These are phyloP conservation scores for Sclerotinia sclerotiorum DNA, from an alignment of 2,329 filamentous ascomycete species.

Conservation along the genomic window DNA sequence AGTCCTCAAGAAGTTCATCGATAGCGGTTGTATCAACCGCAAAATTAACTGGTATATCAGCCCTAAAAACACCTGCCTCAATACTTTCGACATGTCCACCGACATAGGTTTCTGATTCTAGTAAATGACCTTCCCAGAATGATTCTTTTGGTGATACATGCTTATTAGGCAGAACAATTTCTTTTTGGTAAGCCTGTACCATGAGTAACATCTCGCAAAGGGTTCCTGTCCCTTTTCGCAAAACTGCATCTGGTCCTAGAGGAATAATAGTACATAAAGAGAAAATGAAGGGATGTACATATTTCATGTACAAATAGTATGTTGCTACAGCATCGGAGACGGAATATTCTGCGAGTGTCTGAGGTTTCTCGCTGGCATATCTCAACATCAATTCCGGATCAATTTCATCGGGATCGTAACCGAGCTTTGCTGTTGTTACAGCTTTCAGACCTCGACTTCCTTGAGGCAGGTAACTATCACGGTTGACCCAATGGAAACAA, in stretches of 20 bases:
- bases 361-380: conserved; percentile 83
- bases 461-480: conserved; percentile 96
- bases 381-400: conserved; percentile 97
- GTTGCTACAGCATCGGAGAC: conserved; percentile 98
- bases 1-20: conserved; percentile 80
- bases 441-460: conserved; percentile 96
- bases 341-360: conserved; percentile 95
- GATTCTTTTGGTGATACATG: conserved; percentile 86
- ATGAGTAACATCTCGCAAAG: conserved; percentile 99
- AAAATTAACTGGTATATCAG: conserved; percentile 94
- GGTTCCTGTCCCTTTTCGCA: conserved; percentile 95
- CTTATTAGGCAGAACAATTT: conserved; percentile 94
- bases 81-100: conserved; percentile 99
- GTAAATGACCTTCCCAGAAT: conserved; percentile 94
- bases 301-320: conserved; percentile 99
- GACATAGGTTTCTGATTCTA: conserved; percentile 97
- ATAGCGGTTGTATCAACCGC: conserved; percentile 84
- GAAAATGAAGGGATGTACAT: conserved; percentile 99
- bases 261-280: conserved; percentile 96
- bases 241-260: conserved; percentile 84
- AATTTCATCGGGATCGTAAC: conserved; percentile 96
- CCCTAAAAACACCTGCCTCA: conserved; percentile 93
- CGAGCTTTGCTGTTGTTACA: conserved; percentile 95
- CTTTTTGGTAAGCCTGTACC: conserved; percentile 93
- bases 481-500: conserved; percentile 97